Evolutionary conservation across 345 rosid species (phyloP), one percentile per base, ranked within the genome.

Genomic region (Crucihimalaya himalaica): DNA sequence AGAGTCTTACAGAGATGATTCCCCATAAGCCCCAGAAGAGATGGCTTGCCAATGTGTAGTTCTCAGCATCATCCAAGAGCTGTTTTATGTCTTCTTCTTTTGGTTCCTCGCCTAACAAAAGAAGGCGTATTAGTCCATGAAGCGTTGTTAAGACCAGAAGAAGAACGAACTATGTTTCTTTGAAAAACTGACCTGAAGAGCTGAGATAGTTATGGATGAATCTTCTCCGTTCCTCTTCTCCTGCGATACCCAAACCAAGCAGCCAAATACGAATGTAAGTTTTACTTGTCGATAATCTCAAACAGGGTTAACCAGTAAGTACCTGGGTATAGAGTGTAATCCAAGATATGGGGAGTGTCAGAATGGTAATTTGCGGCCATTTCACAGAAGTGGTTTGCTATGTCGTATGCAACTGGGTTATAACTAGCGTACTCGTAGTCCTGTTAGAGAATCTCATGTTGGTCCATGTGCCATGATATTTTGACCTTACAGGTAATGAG

Each of bases 321-420:
- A 90, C 99, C 93, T 75, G 97, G 97, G 68, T 90, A n/a, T 42
- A 71, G 70, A 64, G 67, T 76, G 39, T 78, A 87, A 78, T 92
- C 92, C 71, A 91, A 72, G 71, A 88, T 65, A 78, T 91, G 98
- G n/a, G 98, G 97, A 8, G 82, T 83, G 9, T 91, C 90, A 0
- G 96, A 82, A 76, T 94, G 90, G 79, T 94, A 94, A 78, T 91
- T 82, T 57, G 93, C 97, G 0, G 75, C 87, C 97, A 88, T 91
- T 84, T 89, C 98, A 4, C 98, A 89, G 80, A 93, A 91, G 81
- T 94, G 96, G 72, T 94, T 94, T 9, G 97, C 97, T 46, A 94
- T 73, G 75, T 94, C 98, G 56, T 84, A 94, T 20, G 95, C 96
- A 47, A 89, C 71, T 4, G 95, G 95, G 76, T 94, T 94, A 75